Evolutionary conservation across 176 grass and related monocot species (phyloP), one percentile per base, ranked within the genome.

Genomic region (Eleusine coracana): DNA sequence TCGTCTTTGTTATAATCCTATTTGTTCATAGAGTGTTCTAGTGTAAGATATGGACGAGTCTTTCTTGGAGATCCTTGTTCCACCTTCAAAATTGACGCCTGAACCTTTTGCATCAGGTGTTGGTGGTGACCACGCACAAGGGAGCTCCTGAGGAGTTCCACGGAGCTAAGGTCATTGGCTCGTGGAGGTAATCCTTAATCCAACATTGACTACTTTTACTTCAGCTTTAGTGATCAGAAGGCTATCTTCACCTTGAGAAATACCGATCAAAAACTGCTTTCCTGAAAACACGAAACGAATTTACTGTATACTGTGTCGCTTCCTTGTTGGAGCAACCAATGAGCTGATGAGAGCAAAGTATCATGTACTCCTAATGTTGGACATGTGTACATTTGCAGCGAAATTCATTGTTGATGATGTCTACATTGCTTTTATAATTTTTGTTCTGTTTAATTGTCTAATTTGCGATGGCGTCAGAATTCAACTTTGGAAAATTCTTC

Each of bases 111-210:
- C 41, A 66, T 72, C 85, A 98, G 96, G 91, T 99, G 14, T 81
- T 99, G 79, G 97, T 99, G 15, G 93, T 99, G 59, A 99, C 97
- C 13, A 99, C 91, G 46, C 97, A 99, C 68, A 89, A 99, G 79
- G 93, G 93, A 79, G 96, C 88, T 18, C 96, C 96, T 58, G 83
- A 96, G 58, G 93, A 99, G 76, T 99, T 99, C 71, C 86, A 90
- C 73, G 96, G 96, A 62, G 96, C 96, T 68, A 99, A 99, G 81
- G 86, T 99, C 45, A 85, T 96, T 80, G 96, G 93, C 83, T 99
- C 96, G 0, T 93, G 96, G 89, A 99, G 93, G 96, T 99, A 96
- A 86, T 54, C 27, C 39, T 63, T 94, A 92, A 86, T 46, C 51
- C 56, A 74, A 12, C 54, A 70, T 21, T 27, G n/a, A 61, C 58